Evolutionary conservation across 2,329 filamentous ascomycete genomes (phyloP), one percentile per base, ranked within the genome.

Genomic region (Fusarium zealandicum): DNA sequence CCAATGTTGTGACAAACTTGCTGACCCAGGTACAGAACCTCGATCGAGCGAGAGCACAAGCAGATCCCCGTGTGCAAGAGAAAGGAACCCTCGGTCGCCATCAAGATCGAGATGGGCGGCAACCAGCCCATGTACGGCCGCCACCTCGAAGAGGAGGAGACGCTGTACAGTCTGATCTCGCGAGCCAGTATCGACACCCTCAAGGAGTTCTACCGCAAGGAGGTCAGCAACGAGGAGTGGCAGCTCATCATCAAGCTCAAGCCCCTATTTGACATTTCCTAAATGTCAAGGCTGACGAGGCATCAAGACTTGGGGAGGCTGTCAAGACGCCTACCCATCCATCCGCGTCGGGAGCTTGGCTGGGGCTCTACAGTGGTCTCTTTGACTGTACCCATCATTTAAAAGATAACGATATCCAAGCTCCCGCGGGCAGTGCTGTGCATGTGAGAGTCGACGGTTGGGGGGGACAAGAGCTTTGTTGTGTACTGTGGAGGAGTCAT

Each of bases 21-120:
- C 67, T 76, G 63, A 76, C 65, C 13, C 22, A 16, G 27, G 14
- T 28, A 52, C 69, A 96, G 93, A n/a, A 90, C 90, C 50, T 93
- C 90, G 2, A 99, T 99, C 70, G 93, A 99, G 76, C 89, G 96
- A 72, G 96, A 99, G 66, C 95, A 99, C 84, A 99, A 99, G 80
- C 87, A 95, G 61, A 88, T 99, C 64, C 84, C 82, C 9, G 82
- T 96, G 52, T 96, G 92, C 80, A 99, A 99, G 77, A 93, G 92
- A 78, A 93, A 93, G 45, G 90, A 96, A 71, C 95, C 96, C n/a
- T 96, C 92, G 1, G 96, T 99, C 9, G 95, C 95, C 16, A 82
- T 99, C 80, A 99, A 99, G 82, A 96, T 99, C 69, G 96, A 99
- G 78, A 88, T 88, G 85, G 93, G 92, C 47, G 78, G 88, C 53